phyloP scores from a whole-genome alignment of 768 basidiomycete species.

The Pleurotus djamor region DNA sequence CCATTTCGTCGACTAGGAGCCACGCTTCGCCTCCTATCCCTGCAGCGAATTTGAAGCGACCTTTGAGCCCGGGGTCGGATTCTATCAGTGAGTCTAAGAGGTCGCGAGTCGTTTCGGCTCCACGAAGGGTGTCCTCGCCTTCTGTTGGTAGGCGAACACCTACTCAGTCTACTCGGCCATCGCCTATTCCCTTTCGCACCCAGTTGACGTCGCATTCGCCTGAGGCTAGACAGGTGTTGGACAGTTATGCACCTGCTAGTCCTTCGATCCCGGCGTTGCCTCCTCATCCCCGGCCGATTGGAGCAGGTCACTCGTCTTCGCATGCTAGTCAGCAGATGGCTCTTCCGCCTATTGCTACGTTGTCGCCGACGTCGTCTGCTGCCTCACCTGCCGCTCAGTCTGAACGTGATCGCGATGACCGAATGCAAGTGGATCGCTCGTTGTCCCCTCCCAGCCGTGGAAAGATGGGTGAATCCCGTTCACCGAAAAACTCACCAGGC shows the following conservation, averaged over 20 bases:
- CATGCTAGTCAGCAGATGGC: constrained; percentile 39
- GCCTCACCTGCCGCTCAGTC: constrained; percentile 43
- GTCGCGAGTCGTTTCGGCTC: constrained; percentile 51
- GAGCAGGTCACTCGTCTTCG: constrained; percentile 44
- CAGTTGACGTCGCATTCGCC: constrained; percentile 71
- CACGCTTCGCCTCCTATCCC: constrained; percentile 60
- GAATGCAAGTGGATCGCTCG: constrained; percentile 56
- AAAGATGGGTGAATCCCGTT: constrained; percentile 8
- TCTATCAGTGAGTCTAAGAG: constrained; percentile 59
- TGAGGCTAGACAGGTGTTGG: constrained; percentile 52
- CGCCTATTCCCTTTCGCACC: constrained; percentile 72
- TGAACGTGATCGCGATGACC: constrained; percentile 44
- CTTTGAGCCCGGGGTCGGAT: constrained; percentile 66
- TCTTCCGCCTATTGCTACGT: constrained; percentile 68
- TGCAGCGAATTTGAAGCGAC: constrained; percentile 54
- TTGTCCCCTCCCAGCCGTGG: constrained; percentile 39
- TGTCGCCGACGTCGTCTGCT: constrained; percentile 59
- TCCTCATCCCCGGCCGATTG: constrained; percentile 74
- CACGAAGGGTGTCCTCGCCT: constrained; percentile 53
- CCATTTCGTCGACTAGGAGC: constrained; percentile 63
- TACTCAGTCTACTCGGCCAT: constrained; percentile 59
- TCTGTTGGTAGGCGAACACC: constrained; percentile 51
- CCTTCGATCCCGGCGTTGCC: constrained; percentile 61
- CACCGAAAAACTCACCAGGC: constrained; percentile 1
- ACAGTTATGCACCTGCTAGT: constrained; percentile 46